phyloP scores from a whole-genome alignment of 768 basidiomycete genomes.

The Lyophyllum decastes region DNA sequence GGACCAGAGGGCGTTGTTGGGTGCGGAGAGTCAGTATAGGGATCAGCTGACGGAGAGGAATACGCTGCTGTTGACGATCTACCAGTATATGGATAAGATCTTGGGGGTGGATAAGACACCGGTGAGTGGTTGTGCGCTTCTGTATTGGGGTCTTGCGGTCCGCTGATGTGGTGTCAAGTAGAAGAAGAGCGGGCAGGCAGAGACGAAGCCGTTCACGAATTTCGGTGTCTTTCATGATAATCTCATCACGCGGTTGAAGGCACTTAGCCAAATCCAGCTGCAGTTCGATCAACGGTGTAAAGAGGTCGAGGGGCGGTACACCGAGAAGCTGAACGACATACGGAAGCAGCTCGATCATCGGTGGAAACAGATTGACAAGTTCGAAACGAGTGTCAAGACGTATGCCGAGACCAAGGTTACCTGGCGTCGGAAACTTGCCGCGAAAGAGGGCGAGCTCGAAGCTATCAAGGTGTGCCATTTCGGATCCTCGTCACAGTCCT shows the following conservation, averaged over 20 bases:
- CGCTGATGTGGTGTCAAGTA: slow-evolving; percentile 23
- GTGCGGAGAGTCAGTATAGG: slow-evolving; percentile 78
- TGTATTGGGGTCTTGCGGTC: not conserved
- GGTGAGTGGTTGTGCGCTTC: slow-evolving; percentile 44
- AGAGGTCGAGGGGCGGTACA: slow-evolving; percentile 72
- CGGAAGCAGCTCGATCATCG: slow-evolving; percentile 85
- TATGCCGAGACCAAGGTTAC: slow-evolving; percentile 78
- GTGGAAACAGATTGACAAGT: slow-evolving; percentile 92
- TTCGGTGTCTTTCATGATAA: slow-evolving; percentile 95
- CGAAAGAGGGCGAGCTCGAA: slow-evolving; percentile 90
- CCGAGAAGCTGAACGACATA: slow-evolving; percentile 76
- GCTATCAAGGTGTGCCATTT: slow-evolving; percentile 68
- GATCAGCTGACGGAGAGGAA: slow-evolving; percentile 94
- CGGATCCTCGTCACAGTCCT: not conserved
- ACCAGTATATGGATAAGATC: slow-evolving; percentile 94
- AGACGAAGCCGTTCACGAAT: slow-evolving; percentile 93
- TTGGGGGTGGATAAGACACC: slow-evolving; percentile 86
- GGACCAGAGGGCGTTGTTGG: slow-evolving; percentile 73
- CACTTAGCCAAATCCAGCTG: slow-evolving; percentile 78
- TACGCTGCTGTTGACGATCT: slow-evolving; percentile 87
- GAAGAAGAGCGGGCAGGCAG: slow-evolving; percentile 77
- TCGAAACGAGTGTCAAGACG: slow-evolving; percentile 82
- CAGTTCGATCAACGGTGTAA: slow-evolving; percentile 87
- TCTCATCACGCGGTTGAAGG: slow-evolving; percentile 83
- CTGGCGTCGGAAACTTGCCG: slow-evolving; percentile 81